Evolutionary conservation across 176 grass and related monocot genomes (phyloP), one percentile per base, ranked within the genome.

Genomic region (Chloris gayana): DNA sequence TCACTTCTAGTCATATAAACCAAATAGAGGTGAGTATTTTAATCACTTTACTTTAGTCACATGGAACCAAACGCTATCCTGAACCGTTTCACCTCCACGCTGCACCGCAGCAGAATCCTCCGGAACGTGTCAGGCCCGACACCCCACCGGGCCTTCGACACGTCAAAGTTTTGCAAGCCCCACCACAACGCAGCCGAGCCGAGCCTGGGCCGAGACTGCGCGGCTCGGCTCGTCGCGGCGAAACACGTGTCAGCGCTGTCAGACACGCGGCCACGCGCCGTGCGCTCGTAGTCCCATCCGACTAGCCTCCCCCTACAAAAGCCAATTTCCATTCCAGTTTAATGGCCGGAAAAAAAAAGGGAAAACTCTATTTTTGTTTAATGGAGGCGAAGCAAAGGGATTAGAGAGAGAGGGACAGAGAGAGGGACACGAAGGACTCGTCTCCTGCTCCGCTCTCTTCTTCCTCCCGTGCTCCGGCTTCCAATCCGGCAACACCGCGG

Each of bases 231-330:
- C 21, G 84, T n/a, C 7, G 6, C 44, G 50, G 44, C 72, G 22
- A 30, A 88, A 91, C 83, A 86, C 91, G 91, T 94, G 91, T 88
- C 76, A 26, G 34, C 15, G 14, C 34, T 74, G 62, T 14, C 57
- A 64, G 82, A 91, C 88, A 86, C 88, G 85, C 84, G 91, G 79
- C 63, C 11, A 6, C 38, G 72, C 21, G 30, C 67, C 85, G 72
- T 82, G 91, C 85, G 85, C 83, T 88, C 82, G 64, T 85, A 81
- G 77, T 81, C 72, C 72, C 57, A 64, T 70, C 75, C 42, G 67
- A 70, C 42, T 73, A 73, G 49, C 44, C 22, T 6, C 50, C 25
- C 56, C 71, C 30, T 26, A 26, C 13, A 53, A 67, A 79, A 50
- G 9, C 44, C 31, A 27, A 7, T 75, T 76, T 19, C 63, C 27